Evolutionary conservation across 768 basidiomycete genomes (phyloP), one percentile per base, ranked within the genome.

Genomic region (Kwoniella sp.): DNA sequence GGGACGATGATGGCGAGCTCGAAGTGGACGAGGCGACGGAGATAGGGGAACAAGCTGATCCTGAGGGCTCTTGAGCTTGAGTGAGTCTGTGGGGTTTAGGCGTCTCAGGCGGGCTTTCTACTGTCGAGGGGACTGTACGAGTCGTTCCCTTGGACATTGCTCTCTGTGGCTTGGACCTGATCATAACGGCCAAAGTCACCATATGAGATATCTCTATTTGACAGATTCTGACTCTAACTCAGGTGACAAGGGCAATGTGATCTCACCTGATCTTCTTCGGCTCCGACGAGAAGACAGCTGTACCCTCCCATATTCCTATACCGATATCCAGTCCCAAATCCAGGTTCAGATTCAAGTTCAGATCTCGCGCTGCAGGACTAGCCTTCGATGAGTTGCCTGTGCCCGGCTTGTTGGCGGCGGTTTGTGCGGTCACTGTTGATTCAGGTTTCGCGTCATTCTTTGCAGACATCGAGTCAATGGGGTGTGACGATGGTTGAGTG

Each of bases 1-100:
- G 63, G 26, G 31, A 38, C 2, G 56, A 9, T 1, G 63, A 55
- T 1, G 63, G 38, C 15, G 67, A 50, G 11, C n/a, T n/a, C n/a
- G 67, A 47, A 8, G 70, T 50, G 9, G 70, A 55, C 20, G 70
- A 67, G 7, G 67, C 63, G 41, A 72, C 51, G 1, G 65, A 69
- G n/a, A 72, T 67, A 37, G 66, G 66, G 1, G 66, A 67, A 13
- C 41, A 17, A 13, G 31, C 28, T 26, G 66, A 62, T 25, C 66
- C 66, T 1, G 63, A 65, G 3, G 51, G 41, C 11, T 17, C 48
- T 2, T 17, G 53, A 26, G 54, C 22, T 23, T 34, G 20, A 13
- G 15, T 9, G 28, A 13, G 0, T 28, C 5, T 53, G 45, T 34
- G 45, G 1, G 60, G 28, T 25, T 25, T 54, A 12, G 17, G 31